Base-by-base conservation (phyloP, 371 early-diverging fungal species). In the Dinochytrium kinnereticum region DNA sequence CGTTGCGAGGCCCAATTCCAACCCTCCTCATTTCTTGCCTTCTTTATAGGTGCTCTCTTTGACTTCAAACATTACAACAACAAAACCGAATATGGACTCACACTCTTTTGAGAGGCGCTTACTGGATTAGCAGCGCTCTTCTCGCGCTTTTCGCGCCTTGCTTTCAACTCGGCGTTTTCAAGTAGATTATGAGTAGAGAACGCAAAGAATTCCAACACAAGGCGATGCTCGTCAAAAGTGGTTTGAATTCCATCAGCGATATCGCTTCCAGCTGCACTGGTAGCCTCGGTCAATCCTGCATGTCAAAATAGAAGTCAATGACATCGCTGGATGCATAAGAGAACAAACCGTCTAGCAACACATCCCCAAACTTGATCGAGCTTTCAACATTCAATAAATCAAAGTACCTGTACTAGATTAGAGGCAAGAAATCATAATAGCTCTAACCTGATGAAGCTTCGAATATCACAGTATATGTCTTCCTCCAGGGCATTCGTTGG, bases 171-270 rank as follows among this genome's bases (percentile, higher is more conserved):
- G 13, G 88, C 90, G 15, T 84, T 76, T 38, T 85, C 76, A 36
- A 94, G 78, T 17, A 90, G 79, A 93, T 93, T 93, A 69, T 90
- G 89, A 38, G 91, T 77, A 61, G 92, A 64, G 68, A 92, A 95
- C 13, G 90, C 90, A 67, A 92, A 94, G 72, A 91, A 83, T 74
- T 94, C 93, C 15, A 95, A 80, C 31, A 87, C 78, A 1, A 79
- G 70, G 0, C 88, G 84, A 76, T 92, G 91, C 26, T 78, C 80
- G 28, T 88, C 84, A 77, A 90, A 91, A 17, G 89, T 85, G 37
- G 91, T 90, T 51, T 89, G 90, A 33, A 90, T 89, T 40, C 91
- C 84, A 34, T 82, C 82, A 0, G 86, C 85, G 51, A 94, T 69
- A 51, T 91, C 91, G 19, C 80, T 82, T 1, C 88, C 76, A 1